These are phyloP conservation scores for Yamadazyma siamensis DNA, from an alignment of 1,139 yeast species.

Conservation along the genomic window DNA sequence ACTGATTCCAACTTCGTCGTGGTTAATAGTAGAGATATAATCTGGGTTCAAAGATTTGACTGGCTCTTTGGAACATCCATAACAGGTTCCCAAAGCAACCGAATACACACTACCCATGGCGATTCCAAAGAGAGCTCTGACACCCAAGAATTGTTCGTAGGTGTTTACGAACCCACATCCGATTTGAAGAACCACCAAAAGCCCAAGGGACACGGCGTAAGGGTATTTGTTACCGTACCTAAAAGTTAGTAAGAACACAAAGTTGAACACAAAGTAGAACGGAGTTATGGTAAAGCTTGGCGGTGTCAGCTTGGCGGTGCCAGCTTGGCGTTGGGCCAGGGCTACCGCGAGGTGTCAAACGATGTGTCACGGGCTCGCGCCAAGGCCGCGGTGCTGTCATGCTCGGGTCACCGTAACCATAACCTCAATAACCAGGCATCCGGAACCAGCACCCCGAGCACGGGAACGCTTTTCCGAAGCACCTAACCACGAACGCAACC, in stretches of 20 bases:
- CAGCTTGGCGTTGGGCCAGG: no score
- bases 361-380: no score
- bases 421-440: no score
- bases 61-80: constrained; percentile 29
- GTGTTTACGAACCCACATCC: constrained; percentile 42
- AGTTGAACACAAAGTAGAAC: background rate
- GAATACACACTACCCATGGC: constrained; percentile 46
- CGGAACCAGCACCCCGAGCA: no score
- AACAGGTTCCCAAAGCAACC: constrained; percentile 35
- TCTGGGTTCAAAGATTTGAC: constrained; percentile 7
- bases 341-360: no score
- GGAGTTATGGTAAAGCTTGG: no score
- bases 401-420: no score
- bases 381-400: no score
- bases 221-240: constrained; percentile 37
- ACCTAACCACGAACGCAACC: no score
- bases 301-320: no score
- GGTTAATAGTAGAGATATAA: constrained; percentile 7
- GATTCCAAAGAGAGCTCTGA: constrained; percentile 40
- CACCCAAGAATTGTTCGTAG: constrained; percentile 35
- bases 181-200: constrained; percentile 33
- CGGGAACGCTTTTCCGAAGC: no score
- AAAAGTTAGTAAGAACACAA: constrained; percentile 7
- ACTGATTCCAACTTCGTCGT: constrained; percentile 25
- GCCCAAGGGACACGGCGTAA: constrained; percentile 26